Evolutionary conservation across 2,329 filamentous ascomycete species (phyloP), one percentile per base, ranked within the genome.

Genomic region (Fusarium napiforme): DNA sequence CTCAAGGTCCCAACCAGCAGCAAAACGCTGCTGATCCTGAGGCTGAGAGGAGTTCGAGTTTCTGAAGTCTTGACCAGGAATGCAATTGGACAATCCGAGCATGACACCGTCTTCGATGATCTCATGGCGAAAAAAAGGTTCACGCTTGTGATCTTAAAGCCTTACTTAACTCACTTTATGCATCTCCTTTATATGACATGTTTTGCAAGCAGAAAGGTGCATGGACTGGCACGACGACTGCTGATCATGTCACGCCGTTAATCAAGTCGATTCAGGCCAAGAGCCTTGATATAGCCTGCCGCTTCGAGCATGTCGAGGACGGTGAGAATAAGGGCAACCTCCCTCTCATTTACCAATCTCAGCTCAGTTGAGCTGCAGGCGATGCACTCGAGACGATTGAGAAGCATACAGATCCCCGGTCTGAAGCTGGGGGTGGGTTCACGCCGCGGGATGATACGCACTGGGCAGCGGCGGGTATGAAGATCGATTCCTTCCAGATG

Each of bases 391-490:
- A 60, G 5, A 15, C 59, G 3, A 40, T 55, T 4, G 6, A 63
- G 37, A 45, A 19, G 14, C 39, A 55, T 4, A 42, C 18, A 0
- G 32, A 30, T 9, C 19, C 49, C 7, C 9, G 14, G 2, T 30
- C 45, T 4, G 45, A 39, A 5, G 7, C 58, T 12, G 40, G 7
- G 9, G 45, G 42, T 4, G 64, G 67, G 67, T 64, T 67, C 39
- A 8, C 9, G 9, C 28, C 26, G 7, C 14, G 28, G 5, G 28
- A 30, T 4, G 39, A 61, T 23, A 52, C 26, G 4, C 68, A 56
- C 57, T 72, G 63, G 60, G 49, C 50, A 8, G 67, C 67, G 2
- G 63, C 52, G 0, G 67, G 70, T 4, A 19, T 60, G 7, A 57
- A 43, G 21, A 26, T 55, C 2, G 60, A 52, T 28, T 52, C 67